A percentile compares a stretch with the other conserved stretches of the same genome.
phyloP scores from a whole-genome alignment of 805 yeast genomes.

The Wickerhamiella kazuoi region DNA sequence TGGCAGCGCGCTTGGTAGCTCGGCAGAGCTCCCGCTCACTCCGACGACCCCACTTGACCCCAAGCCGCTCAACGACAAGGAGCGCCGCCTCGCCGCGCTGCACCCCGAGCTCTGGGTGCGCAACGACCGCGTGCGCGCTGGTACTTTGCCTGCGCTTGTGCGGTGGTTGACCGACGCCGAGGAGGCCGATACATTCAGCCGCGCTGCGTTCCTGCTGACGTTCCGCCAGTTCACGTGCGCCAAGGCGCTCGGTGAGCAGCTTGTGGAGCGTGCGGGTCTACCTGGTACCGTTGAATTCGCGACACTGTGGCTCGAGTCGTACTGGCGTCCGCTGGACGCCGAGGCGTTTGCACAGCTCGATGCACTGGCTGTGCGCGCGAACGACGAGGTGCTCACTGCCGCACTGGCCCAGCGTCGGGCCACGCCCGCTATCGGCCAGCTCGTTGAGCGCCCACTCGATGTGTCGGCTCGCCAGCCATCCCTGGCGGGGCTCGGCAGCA shows the following conservation, averaged over 20 bases:
- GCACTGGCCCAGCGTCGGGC: neutral
- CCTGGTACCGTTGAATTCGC: slow-evolving; percentile 7
- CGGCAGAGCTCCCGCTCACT: neutral
- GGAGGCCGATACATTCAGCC: slow-evolving; percentile 26
- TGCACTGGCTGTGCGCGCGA: neutral
- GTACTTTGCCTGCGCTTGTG: slow-evolving; percentile 19
- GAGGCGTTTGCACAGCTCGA: slow-evolving; percentile 10
- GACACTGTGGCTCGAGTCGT: slow-evolving; percentile 63
- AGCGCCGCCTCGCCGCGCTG: neutral
- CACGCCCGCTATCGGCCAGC: neutral
- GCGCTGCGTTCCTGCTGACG: slow-evolving; percentile 59
- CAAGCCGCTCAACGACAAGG: slow-evolving; percentile 9
- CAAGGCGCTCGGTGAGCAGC: slow-evolving; percentile 46
- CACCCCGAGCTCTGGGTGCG: slow-evolving; percentile 9
- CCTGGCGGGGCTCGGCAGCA: neutral
- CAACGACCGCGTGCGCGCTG: slow-evolving; percentile 19
- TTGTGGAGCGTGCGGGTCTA: slow-evolving; percentile 30
- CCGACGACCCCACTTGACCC: neutral
- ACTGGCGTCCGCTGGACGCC: slow-evolving; percentile 60
- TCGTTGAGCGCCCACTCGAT: neutral
- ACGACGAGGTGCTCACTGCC: neutral
- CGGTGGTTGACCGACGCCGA: slow-evolving; percentile 14
- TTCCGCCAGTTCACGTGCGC: slow-evolving; percentile 57
- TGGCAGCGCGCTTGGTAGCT: neutral
- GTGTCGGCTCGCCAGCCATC: neutral